A percentile compares a stretch with the other conserved stretches of the same genome.
Evolutionary conservation across 352 stramenopile species (phyloP).

Genomic region (Pythium myriotylum): DNA sequence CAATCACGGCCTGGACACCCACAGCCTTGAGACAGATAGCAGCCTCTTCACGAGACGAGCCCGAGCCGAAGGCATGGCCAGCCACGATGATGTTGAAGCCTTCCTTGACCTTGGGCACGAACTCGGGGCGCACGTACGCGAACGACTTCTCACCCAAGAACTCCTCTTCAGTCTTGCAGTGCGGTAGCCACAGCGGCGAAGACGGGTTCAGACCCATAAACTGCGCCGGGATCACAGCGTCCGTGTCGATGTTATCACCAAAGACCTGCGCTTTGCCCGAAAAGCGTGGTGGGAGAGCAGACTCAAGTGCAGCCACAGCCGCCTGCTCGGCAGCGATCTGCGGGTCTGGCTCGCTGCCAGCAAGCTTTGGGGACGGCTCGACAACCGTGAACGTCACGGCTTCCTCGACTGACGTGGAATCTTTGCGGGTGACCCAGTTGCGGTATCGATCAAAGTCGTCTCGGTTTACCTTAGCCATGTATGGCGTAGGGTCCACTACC

Average conservation of each 20-base stretch:
- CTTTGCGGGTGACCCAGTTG: constrained; percentile 58
- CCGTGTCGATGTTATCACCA: constrained; percentile 82
- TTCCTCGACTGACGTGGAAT: constrained; percentile 23
- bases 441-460: constrained; percentile 82
- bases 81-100: constrained; percentile 84
- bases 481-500: constrained; percentile 66
- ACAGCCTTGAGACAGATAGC: constrained; percentile 83
- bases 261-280: constrained; percentile 72
- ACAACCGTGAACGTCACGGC: constrained; percentile 39
- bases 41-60: constrained; percentile 79
- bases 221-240: constrained; percentile 79
- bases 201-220: constrained; percentile 85
- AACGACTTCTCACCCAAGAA: constrained; percentile 82
- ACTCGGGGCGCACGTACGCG: constrained; percentile 81
- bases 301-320: constrained; percentile 54
- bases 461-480: constrained; percentile 63
- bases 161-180: constrained; percentile 81
- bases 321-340: constrained; percentile 63
- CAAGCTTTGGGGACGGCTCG: constrained; percentile 51
- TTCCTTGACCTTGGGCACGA: constrained; percentile 65
- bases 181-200: constrained; percentile 74
- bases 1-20: constrained; percentile 79
- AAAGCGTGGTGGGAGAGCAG: constrained; percentile 58
- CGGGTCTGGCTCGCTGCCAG: constrained; percentile 21
- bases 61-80: constrained; percentile 70